Percentiles rank a stretch among this genome's conserved stretches.
phyloP scores from a whole-genome alignment of 805 yeast genomes.

The Trichomonascus vanleenenianus region DNA sequence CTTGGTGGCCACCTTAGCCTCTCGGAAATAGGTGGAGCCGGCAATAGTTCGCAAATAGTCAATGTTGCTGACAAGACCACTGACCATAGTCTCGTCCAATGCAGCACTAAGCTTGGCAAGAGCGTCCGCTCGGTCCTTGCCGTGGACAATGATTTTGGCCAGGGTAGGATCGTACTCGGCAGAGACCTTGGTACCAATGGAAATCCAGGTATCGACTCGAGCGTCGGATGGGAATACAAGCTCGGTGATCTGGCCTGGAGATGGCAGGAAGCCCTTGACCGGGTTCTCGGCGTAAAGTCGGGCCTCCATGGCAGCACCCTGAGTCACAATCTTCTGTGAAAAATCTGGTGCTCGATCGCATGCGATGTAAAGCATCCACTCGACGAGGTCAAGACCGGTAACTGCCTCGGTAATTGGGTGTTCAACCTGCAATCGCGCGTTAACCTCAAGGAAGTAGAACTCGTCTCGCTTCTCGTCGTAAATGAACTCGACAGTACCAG shows the following conservation, averaged over 20 bases:
- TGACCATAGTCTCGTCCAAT: constrained; percentile 73
- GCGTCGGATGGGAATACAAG: constrained; percentile 86
- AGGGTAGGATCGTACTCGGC: constrained; percentile 95
- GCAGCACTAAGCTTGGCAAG: constrained; percentile 70
- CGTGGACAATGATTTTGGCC: constrained; percentile 94
- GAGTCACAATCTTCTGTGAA: constrained; percentile 44
- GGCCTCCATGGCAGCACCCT: constrained; percentile 95
- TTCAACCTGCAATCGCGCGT: constrained; percentile 94
- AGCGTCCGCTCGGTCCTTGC: constrained; percentile 81
- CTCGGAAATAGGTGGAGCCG: constrained; percentile 72
- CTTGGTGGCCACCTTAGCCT: constrained; percentile 80
- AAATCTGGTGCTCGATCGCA: constrained; percentile 85
- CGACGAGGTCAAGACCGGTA: constrained; percentile 90
- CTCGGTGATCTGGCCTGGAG: constrained; percentile 89
- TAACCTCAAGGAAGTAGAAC: constrained; percentile 92
- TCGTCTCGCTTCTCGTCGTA: constrained; percentile 81
- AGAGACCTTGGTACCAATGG: constrained; percentile 76
- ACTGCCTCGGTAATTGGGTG: constrained; percentile 96
- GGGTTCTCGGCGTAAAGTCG: constrained; percentile 96
- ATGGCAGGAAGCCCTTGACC: constrained; percentile 87
- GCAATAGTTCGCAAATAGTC: constrained; percentile 87
- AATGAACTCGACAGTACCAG: constrained; percentile 95
- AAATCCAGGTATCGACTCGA: constrained; percentile 91
- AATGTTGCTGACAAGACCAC: constrained; percentile 83
- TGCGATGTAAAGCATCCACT: constrained; percentile 92